Conservation (phyloP, 1,139 yeast genomes). For the Spathaspora sp. region DNA sequence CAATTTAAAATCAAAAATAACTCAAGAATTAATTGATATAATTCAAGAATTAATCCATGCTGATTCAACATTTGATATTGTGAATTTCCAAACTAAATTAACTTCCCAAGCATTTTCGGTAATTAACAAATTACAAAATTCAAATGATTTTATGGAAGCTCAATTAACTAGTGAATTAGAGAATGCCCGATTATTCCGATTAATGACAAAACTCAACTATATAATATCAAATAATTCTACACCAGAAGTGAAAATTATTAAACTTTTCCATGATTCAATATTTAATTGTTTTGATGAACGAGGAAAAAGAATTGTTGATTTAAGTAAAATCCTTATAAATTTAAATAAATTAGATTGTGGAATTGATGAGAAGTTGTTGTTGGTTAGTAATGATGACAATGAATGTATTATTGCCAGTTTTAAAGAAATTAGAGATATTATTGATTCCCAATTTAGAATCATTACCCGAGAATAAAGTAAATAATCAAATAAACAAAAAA, state of each 20-base stretch:
- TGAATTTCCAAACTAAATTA: slow-evolving; percentile 33
- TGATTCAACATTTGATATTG: slow-evolving; percentile 16
- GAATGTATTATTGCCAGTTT: slow-evolving; percentile 78
- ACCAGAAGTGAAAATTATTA: slow-evolving; percentile 74
- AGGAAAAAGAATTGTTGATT: slow-evolving; percentile 78
- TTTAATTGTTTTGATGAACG: slow-evolving; percentile 80
- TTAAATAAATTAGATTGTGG: slow-evolving; percentile 94
- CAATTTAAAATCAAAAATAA: slow-evolving; percentile 17
- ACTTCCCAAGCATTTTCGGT: slow-evolving; percentile 42
- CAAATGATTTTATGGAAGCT: slow-evolving; percentile 65
- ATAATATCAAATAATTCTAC: slow-evolving; percentile 69
- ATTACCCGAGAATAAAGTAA: slow-evolving; percentile 27
- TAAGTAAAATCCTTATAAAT: slow-evolving; percentile 75
- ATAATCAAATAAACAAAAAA: neutral
- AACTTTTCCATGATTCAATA: slow-evolving; percentile 78
- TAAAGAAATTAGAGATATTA: slow-evolving; percentile 71
- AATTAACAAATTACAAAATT: slow-evolving; percentile 55
- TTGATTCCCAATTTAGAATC: slow-evolving; percentile 71
- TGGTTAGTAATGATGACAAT: slow-evolving; percentile 82
- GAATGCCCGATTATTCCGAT: slow-evolving; percentile 81
- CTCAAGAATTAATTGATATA: slow-evolving; percentile 21
- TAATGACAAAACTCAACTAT: slow-evolving; percentile 77
- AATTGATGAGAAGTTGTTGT: slow-evolving; percentile 73
- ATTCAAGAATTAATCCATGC: slow-evolving; percentile 16
- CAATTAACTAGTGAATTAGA: slow-evolving; percentile 75